phyloP scores from a whole-genome alignment of 345 rosid species.

The Geranium brycei region DNA sequence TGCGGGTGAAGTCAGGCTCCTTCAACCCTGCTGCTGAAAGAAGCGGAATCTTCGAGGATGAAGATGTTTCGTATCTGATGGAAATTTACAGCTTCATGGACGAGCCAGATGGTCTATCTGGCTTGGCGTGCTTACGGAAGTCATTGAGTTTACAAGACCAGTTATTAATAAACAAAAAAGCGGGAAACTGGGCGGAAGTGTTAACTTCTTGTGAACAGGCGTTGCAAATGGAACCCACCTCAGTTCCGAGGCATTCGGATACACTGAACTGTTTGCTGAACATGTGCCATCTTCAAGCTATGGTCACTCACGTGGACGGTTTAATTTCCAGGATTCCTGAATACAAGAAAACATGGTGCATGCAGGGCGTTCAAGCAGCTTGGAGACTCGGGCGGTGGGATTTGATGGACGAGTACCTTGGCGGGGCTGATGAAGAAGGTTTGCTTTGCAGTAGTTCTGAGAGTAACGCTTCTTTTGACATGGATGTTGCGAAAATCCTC shows the following conservation, averaged over 20 bases:
- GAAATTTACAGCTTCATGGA: conserved; percentile 87
- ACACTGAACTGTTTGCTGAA: conserved; percentile 82
- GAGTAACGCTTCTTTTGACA: conserved; percentile 91
- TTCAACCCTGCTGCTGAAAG: conserved; percentile 88
- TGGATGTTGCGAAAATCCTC: conserved; percentile 89
- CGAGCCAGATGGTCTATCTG: conserved; percentile 90
- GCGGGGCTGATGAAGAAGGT: conserved; percentile 76
- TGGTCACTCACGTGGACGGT: conserved; percentile 94
- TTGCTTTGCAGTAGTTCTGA: conserved; percentile 77
- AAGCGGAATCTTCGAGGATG: conserved; percentile 75
- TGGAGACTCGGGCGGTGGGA: conserved; percentile 99
- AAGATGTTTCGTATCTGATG: conserved; percentile 84
- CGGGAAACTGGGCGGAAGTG: conserved; percentile 96
- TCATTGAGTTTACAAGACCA: conserved; percentile 77
- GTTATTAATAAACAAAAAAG: conserved; percentile 66
- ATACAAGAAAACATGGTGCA: conserved; percentile 94
- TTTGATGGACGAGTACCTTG: conserved; percentile 90
- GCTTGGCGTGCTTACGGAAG: conserved; percentile 78
- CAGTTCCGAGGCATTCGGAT: conserved; percentile 88
- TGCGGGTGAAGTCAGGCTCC: conserved; percentile 72
- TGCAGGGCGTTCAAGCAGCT: conserved; percentile 99
- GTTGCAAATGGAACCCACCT: conserved; percentile 85
- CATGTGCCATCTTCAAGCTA: conserved; percentile 97
- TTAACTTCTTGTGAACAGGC: conserved; percentile 91
- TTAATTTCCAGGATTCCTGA: conserved; percentile 75